Evolutionary conservation across 495 filamentous ascomycete species (phyloP), one percentile per base, ranked within the genome.

Genomic region (Ramalina peruviana): DNA sequence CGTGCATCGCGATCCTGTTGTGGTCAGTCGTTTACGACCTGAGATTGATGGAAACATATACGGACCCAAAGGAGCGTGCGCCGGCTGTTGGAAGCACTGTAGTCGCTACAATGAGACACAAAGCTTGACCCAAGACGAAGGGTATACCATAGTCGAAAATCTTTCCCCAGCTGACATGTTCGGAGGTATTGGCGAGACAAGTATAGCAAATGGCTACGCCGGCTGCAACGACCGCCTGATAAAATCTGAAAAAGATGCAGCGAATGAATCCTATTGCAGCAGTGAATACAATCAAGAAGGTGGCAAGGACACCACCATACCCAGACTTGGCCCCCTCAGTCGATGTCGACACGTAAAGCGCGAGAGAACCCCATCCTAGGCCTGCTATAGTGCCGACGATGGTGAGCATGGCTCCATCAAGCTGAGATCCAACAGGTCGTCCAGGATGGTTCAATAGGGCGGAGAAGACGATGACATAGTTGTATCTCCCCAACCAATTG

Each of bases 161-260:
- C 50, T 72, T 72, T 20, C 41, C 46, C 67, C 70, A 74, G 36
- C 67, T 56, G 21, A 74, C 62, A 20, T 51, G 27, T 38, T 54
- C 49, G 12, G 66, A 60, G 5, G 69, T 68, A 25, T 74, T 69
- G 20, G 74, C 72, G 6, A 79, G 56, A 50, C 65, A 70, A 9
- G 71, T 67, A 52, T 74, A 79, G 16, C 65, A 68, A 20, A 77
- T 68, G 1, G 74, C 71, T 40, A 79, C 63, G 9, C 75, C 75
- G 27, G 74, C 72, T 50, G 69, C 70, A 21, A 79, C 62, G 20
- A 73, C 64, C 2, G 67, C 56, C 55, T 79, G 75, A 52, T 77
- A 78, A 17, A 74, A 63, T 45, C 75, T 63, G 20, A 76, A 64
- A 39, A 70, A 73, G 38, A 71, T 70, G 16, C 74, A 76, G 48